Evolutionary conservation across 306 rosid genomes (phyloP), one percentile per base, ranked within the genome.

Genomic region (Hippophae gyantsensis): DNA sequence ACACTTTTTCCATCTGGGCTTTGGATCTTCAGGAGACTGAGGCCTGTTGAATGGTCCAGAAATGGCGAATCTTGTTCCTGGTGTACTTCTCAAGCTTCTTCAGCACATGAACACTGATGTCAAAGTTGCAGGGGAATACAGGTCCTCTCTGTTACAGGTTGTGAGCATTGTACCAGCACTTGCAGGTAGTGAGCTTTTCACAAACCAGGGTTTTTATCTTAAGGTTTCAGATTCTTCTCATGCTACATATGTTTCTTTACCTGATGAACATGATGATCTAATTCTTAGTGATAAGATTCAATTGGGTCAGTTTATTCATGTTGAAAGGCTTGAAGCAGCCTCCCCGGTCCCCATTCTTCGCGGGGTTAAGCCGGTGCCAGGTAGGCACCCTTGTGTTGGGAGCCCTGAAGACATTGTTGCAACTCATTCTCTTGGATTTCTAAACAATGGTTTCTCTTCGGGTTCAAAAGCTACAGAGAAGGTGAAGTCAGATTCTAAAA

Each of bases 11-110:
- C n/a, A 55, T 69, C 64, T 57, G 77, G 60, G 67, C 56, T 70
- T 66, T 49, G 13, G 47, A 48, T 25, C 42, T 25, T 54, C 52
- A 56, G 54, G 43, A 68, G 51, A 75, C 84, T 75, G 70, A 86
- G 82, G 90, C 90, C 67, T 72, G 55, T 76, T 84, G 86, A 64
- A 75, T 69, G 71, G n/a, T 68, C 63, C 68, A 62, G 60, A 74
- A 73, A 93, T 93, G 99, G 95, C 99, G 60, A 93, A 80, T 83
- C 97, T 93, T n/a, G 90, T 93, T 43, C 94, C 97, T n/a, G 99
- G 97, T 23, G 97, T 93, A 14, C 97, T 93, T 61, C 84, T 88
- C 27, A 88, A 86, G 70, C 86, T 93, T 9, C 72, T 93, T 54
- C 99, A 93, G 82, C 97, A 88, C 74, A 93, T 93, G 99, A 86